These are phyloP conservation scores for Crithidia bombi DNA, from an alignment of 208 protist genomes.

Conservation along the genomic window DNA sequence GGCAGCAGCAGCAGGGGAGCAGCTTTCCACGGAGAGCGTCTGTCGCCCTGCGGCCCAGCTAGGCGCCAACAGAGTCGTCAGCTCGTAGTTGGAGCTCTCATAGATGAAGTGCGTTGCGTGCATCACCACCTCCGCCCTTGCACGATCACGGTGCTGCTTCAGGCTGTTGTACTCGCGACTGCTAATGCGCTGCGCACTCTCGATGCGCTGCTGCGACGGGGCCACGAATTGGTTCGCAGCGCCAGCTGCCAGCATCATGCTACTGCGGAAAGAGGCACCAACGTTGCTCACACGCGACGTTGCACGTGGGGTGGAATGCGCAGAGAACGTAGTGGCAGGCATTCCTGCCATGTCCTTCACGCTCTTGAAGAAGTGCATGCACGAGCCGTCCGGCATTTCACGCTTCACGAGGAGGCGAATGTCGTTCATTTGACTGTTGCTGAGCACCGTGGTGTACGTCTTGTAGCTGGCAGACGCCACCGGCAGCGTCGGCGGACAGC, in stretches of 20 bases:
- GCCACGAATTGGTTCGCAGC: constrained; percentile 1
- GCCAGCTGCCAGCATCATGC: not conserved
- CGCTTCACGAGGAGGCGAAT: constrained; percentile 62
- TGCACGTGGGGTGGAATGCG: not conserved
- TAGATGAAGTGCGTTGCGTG: constrained; percentile 67
- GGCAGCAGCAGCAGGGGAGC: not conserved
- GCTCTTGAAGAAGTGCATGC: constrained; percentile 73
- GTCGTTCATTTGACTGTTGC: constrained; percentile 62
- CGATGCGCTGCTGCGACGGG: constrained; percentile 41
- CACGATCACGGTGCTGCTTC: constrained; percentile 55
- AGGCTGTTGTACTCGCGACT: constrained; percentile 76
- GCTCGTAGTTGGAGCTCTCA: constrained; percentile 60
- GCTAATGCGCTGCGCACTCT: constrained; percentile 69
- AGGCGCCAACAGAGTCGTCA: constrained; percentile 63
- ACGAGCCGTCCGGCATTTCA: constrained; percentile 55
- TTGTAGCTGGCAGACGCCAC: constrained; percentile 47
- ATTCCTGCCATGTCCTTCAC: constrained; percentile 26
- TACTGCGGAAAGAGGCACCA: constrained; percentile 26
- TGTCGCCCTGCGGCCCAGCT: constrained; percentile 63
- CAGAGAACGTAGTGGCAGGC: not conserved
- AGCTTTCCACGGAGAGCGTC: constrained; percentile 64
- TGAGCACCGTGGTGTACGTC: constrained; percentile 56
- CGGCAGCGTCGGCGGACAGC: constrained; percentile 38
- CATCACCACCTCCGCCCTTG: constrained; percentile 52
- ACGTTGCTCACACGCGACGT: constrained; percentile 15